phyloP scores from a whole-genome alignment of 192 early-diverging fungal species.

The Backusella parvicylindrica region DNA sequence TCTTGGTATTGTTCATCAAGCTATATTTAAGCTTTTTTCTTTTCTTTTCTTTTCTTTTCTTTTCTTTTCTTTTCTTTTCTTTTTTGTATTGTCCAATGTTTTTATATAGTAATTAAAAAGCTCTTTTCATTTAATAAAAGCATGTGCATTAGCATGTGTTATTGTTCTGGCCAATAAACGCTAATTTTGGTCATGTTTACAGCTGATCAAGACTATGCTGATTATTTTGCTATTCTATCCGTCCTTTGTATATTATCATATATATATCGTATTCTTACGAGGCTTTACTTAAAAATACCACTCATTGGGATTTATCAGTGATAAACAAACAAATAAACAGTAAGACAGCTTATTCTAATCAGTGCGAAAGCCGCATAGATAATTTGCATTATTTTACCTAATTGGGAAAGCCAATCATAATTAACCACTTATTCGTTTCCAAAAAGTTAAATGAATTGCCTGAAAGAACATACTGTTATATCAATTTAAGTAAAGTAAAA shows the following conservation, averaged over 20 bases:
- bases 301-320: background rate
- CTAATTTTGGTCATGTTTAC: background rate
- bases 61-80: no score
- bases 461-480: no score
- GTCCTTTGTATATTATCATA: background rate
- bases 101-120: background rate
- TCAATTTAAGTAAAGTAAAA: no score
- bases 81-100: background rate
- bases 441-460: no score
- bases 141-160: background rate
- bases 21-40: no score
- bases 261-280: background rate
- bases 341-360: background rate
- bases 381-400: background rate
- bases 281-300: no score
- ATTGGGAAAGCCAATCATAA: background rate
- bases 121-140: background rate
- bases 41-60: no score
- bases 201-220: background rate
- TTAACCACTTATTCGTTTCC: background rate
- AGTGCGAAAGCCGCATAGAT: background rate
- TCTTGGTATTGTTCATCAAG: background rate
- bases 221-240: background rate
- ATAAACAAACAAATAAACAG: background rate
- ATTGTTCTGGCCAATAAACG: background rate